Base-by-base conservation (phyloP, 495 filamentous ascomycete genomes). In the Letharia columbiana region DNA sequence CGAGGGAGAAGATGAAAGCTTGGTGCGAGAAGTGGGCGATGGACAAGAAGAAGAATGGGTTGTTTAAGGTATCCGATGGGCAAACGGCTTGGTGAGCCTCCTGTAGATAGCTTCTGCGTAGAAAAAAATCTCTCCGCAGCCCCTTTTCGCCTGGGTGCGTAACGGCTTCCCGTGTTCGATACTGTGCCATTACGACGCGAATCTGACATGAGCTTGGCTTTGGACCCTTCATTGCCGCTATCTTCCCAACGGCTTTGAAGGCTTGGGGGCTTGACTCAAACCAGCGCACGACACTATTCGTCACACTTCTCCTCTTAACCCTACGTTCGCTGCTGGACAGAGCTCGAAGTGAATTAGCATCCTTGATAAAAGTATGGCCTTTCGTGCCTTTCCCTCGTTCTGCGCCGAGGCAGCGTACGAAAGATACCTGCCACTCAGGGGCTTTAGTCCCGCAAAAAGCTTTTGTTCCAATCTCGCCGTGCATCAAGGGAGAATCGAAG, bases 21-120 rank as follows among this genome's bases (percentile, higher is more conserved):
- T 98, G 94, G 94, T 84, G 89, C 63, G 91, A 97, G 71, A 81
- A 84, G 72, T 98, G 94, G 94, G 77, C 89, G 65, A 79, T 75
- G n/a, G 91, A 97, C 77, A 86, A 90, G 80, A 84, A 85, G 79
- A 91, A 85, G 77, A 88, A 84, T 62, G 93, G 92, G 37, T 66
- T 91, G 62, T 90, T 91, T 57, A 79, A 71, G 64, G 75, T 89
- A 7, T 72, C 65, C 37, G 76, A 73, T 35, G 73, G 69, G 18
- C 69, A 69, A 39, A n/a, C 68, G 66, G 33, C 61, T 68, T 65
- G 73, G 69, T 57, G 31, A 60, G 54, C 31, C n/a, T 18, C 0
- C 33, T 57, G 6, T 20, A 37, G 31, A 57, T 57, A 37, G 50
- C 50, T 28, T 28, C n/a, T 4, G 28, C 50, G 33, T 33, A 17